These are phyloP conservation scores for Tolypocladium capitatum DNA, from an alignment of 2,329 filamentous ascomycete genomes.

Conservation along the genomic window DNA sequence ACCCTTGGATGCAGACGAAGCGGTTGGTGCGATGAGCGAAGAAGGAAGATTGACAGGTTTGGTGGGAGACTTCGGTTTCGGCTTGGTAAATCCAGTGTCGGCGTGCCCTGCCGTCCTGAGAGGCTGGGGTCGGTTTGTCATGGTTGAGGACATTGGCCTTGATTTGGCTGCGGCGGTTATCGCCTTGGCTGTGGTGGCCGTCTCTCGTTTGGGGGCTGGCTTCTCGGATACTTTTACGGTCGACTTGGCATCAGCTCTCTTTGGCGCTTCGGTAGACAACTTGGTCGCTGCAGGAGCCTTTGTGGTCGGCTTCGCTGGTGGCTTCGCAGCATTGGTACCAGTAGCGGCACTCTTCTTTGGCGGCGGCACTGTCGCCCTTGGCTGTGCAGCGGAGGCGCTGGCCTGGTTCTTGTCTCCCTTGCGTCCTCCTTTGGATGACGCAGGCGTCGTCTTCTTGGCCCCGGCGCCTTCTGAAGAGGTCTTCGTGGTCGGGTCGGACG, in stretches of 20 bases:
- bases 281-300: conserved; percentile 2
- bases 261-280: conserved; percentile 7
- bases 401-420: background rate
- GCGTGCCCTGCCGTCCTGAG: conserved; percentile 24
- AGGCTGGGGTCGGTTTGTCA: conserved; percentile 29
- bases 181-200: conserved; percentile 14
- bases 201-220: conserved; percentile 20
- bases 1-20: conserved; percentile 52
- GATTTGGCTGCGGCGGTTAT: conserved; percentile 10
- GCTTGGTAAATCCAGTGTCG: conserved; percentile 37
- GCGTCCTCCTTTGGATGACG: background rate
- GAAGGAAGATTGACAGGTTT: conserved; percentile 53
- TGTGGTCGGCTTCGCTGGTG: conserved; percentile 6
- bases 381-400: background rate
- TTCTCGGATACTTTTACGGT: conserved; percentile 12
- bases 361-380: background rate
- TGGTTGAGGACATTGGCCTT: conserved; percentile 18
- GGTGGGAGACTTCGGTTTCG: conserved; percentile 55
- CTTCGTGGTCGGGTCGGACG: conserved; percentile 13
- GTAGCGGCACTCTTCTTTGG: background rate
- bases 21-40: conserved; percentile 56
- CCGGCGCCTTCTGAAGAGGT: background rate
- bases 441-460: conserved; percentile 1
- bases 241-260: conserved; percentile 15
- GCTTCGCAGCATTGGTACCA: conserved; percentile 8